Base-by-base conservation (phyloP, 108 stramenopile species). In the Cyclotella atomus region DNA sequence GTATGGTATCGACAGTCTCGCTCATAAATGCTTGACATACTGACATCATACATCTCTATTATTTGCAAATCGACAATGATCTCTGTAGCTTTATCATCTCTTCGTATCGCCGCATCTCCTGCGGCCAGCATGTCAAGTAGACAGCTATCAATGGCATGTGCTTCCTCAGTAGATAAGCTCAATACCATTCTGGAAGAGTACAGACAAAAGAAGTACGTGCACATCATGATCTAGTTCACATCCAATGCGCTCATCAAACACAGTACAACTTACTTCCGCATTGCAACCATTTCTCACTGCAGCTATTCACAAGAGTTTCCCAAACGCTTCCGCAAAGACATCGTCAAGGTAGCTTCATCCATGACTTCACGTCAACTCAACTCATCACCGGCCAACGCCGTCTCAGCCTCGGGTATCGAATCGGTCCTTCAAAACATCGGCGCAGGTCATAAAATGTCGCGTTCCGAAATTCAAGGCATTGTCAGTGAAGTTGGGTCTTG, bases 241-340 rank as follows among this genome's bases (percentile, higher is more conserved):
- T n/a, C n/a, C n/a, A n/a, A n/a, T n/a, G n/a, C n/a, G n/a, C n/a
- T n/a, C n/a, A n/a, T n/a, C n/a, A n/a, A n/a, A n/a, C n/a, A n/a
- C n/a, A n/a, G n/a, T n/a, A 25, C 61, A 47, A 9, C 38, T 41
- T 12, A 41, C 24, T 23, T 46, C 28, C 43, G 0, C 34, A 24
- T 47, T 33, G 20, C 27, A 33, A 23, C 6, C 61, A 52, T 15
- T 19, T 47, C 16, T 30, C 50, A 41, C 6, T 41, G 19, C 59
- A 85, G 85, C 65, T 88, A 85, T 69, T 43, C 82, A 14, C 82
- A 85, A 67, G 68, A 73, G 28, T 54, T 81, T 23, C 87, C 87
- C 34, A 73, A 65, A 34, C 79, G 87, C 27, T 88, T 88, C 73
- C 83, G 77, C 27, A 85, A 88, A 71, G 87, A 88, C 33, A 59